phyloP scores from a whole-genome alignment of 352 stramenopile genomes.

The Globisporangium cederbergense region DNA sequence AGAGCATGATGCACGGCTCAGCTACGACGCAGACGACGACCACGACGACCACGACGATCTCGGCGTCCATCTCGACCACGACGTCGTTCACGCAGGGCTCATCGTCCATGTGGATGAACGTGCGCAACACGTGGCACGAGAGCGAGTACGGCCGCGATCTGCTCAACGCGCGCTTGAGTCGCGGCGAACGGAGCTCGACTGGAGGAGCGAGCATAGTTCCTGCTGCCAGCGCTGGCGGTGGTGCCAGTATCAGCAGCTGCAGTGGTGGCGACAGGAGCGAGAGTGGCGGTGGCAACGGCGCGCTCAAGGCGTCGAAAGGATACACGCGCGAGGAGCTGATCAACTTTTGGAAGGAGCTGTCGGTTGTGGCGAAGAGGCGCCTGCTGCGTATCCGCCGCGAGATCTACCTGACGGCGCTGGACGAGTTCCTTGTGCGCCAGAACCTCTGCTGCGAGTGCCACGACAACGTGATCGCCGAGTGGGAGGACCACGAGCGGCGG shows the following conservation, averaged over 20 bases:
- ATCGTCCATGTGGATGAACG: conserved; percentile 22
- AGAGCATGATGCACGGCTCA: conserved; percentile 20
- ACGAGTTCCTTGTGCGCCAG: conserved; percentile 73
- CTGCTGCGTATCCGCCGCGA: conserved; percentile 72
- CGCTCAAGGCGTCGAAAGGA: conserved; percentile 37
- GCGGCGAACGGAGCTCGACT: background rate
- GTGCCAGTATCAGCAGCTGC: background rate
- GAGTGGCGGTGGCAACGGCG: conserved; percentile 16
- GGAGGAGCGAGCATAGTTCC: background rate
- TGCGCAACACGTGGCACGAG: conserved; percentile 22
- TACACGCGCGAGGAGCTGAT: conserved; percentile 73
- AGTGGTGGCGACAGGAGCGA: conserved; percentile 27
- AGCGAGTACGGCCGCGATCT: conserved; percentile 15
- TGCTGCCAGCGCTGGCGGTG: conserved; percentile 1
- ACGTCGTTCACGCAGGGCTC: conserved; percentile 21
- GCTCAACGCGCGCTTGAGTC: conserved; percentile 12
- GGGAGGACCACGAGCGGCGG: conserved; percentile 71
- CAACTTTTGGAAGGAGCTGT: conserved; percentile 79
- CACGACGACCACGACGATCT: conserved; percentile 17
- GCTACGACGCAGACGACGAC: conserved; percentile 7
- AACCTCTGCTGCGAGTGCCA: conserved; percentile 83
- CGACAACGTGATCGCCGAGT: conserved; percentile 80
- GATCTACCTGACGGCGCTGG: conserved; percentile 60
- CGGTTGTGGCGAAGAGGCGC: conserved; percentile 55
- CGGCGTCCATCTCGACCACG: conserved; percentile 13